These are phyloP conservation scores for Nymphaea colorata DNA, from an alignment of 164 flowering plant species.

Conservation along the genomic window DNA sequence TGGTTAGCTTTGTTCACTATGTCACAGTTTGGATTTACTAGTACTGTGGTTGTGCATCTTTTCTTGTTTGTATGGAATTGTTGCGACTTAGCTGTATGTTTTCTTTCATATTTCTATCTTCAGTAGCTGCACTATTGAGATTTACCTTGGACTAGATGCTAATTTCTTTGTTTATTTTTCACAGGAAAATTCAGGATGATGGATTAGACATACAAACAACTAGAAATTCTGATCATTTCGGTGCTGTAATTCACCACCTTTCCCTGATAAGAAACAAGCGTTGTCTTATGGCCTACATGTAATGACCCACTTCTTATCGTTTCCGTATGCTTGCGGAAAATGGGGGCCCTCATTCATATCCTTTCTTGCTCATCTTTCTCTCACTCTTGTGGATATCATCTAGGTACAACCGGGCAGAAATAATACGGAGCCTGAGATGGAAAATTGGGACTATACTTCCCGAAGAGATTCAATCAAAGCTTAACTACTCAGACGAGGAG, in stretches of 20 bases:
- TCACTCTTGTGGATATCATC: neutral
- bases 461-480: conserved; percentile 64
- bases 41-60: neutral
- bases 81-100: neutral
- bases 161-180: neutral
- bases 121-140: neutral
- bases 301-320: conserved; percentile 3
- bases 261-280: conserved; percentile 72
- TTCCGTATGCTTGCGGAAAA: no score
- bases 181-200: conserved; percentile 82
- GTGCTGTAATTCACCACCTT: conserved; percentile 80
- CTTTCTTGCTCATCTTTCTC: no score
- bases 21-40: neutral
- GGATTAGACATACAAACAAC: conserved; percentile 63
- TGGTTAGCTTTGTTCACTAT: neutral
- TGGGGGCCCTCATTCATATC: no score
- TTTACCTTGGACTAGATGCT: neutral
- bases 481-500: conserved; percentile 57
- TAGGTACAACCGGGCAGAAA: conserved; percentile 83
- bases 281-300: conserved; percentile 71
- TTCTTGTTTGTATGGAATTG: neutral
- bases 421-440: conserved; percentile 69
- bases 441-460: conserved; percentile 65
- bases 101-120: neutral
- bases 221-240: conserved; percentile 82